phyloP scores from a whole-genome alignment of 129 eudicot genomes.

The Flaveria sonorensis region DNA sequence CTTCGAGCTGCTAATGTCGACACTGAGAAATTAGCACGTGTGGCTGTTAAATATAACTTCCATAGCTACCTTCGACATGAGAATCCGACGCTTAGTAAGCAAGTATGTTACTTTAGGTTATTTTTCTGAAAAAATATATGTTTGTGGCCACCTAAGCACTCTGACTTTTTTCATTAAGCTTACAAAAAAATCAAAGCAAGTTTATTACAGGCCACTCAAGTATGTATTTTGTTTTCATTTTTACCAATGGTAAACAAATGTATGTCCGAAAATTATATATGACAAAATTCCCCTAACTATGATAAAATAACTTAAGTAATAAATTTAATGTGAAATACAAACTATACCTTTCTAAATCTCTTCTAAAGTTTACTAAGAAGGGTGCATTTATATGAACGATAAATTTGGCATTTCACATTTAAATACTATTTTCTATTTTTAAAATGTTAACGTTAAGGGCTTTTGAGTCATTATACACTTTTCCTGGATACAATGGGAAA shows the following conservation, averaged over 20 bases:
- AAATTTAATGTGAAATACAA: too few relatives aligned
- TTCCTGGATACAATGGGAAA: too few relatives aligned
- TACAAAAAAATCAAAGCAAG: not conserved
- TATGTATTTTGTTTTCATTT: not conserved
- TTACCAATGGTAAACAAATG: not conserved
- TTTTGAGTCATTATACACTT: too few relatives aligned
- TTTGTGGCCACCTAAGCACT: not conserved
- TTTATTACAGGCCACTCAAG: not conserved
- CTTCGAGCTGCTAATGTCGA: slow-evolving; percentile 80
- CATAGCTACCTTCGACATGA: slow-evolving; percentile 57
- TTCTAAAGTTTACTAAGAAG: too few relatives aligned
- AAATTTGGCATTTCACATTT: too few relatives aligned
- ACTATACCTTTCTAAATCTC: too few relatives aligned
- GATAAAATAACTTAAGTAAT: too few relatives aligned
- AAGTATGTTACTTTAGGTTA: slow-evolving; percentile 43
- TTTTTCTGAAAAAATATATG: not conserved
- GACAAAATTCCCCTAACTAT: not conserved
- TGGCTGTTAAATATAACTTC: slow-evolving; percentile 58
- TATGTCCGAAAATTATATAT: not conserved
- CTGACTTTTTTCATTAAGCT: not conserved
- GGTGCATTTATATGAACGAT: too few relatives aligned
- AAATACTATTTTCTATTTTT: too few relatives aligned
- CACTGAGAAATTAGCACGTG: slow-evolving; percentile 73
- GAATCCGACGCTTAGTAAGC: slow-evolving; percentile 49
- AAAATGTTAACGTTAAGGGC: too few relatives aligned